Conservation (phyloP, 768 basidiomycete species). For the Tulasnella sp. region DNA sequence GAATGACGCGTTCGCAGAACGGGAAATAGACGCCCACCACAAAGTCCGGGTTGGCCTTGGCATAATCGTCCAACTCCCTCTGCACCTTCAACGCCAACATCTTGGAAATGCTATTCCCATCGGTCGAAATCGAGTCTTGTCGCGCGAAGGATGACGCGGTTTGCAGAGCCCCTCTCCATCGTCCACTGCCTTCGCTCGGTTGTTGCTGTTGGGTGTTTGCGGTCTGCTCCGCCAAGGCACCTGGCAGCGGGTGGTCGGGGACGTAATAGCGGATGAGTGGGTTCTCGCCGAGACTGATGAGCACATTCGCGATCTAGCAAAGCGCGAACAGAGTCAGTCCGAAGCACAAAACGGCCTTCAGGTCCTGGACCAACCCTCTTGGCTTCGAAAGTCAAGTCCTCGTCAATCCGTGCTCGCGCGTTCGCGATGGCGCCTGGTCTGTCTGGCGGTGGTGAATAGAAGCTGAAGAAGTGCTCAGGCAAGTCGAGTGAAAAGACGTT, state of each 20-base stretch:
- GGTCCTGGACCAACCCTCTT: slow-evolving; percentile 54
- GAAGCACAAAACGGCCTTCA: neutral
- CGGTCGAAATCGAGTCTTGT: slow-evolving; percentile 46
- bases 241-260: slow-evolving; percentile 73
- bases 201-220: slow-evolving; percentile 48
- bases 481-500: slow-evolving; percentile 77
- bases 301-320: slow-evolving; percentile 75
- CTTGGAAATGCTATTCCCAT: slow-evolving; percentile 68
- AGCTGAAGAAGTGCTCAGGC: slow-evolving; percentile 79
- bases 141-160: neutral
- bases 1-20: slow-evolving; percentile 20
- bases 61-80: slow-evolving; percentile 77
- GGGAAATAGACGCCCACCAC: slow-evolving; percentile 53
- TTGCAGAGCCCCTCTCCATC: slow-evolving; percentile 48
- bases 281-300: slow-evolving; percentile 85
- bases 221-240: slow-evolving; percentile 69
- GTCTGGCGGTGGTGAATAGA: slow-evolving; percentile 75
- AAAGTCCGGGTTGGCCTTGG: slow-evolving; percentile 79
- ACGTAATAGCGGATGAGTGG: slow-evolving; percentile 95
- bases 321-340: slow-evolving; percentile 17
- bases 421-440: slow-evolving; percentile 54
- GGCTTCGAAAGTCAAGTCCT: slow-evolving; percentile 70
- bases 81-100: slow-evolving; percentile 85
- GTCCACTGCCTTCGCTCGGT: slow-evolving; percentile 57
- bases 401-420: slow-evolving; percentile 73